These are phyloP conservation scores for Thalassiosira profunda DNA, from an alignment of 108 stramenopile genomes.

Conservation along the genomic window DNA sequence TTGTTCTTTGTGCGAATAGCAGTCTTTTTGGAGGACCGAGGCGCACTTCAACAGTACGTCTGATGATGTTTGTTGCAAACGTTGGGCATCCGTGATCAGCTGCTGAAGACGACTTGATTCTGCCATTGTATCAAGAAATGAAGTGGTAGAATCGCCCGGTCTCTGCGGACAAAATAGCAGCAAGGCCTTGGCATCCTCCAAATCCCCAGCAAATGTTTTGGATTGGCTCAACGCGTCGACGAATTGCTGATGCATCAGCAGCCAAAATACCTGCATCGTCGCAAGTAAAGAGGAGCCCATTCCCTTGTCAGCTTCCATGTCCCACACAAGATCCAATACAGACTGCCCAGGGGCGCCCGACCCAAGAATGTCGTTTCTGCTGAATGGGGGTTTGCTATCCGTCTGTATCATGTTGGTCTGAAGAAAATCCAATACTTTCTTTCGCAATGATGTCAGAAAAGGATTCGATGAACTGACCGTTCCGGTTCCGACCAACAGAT, in stretches of 20 bases:
- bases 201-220: background rate
- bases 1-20: slow-evolving; percentile 35
- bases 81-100: slow-evolving; percentile 56
- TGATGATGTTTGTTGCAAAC: slow-evolving; percentile 26
- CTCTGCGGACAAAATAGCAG: slow-evolving; percentile 11
- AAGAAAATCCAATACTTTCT: slow-evolving; percentile 15
- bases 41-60: slow-evolving; percentile 32
- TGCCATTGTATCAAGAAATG: slow-evolving; percentile 25
- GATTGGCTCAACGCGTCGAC: slow-evolving; percentile 8
- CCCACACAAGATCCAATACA: slow-evolving; percentile 15
- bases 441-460: slow-evolving; percentile 12
- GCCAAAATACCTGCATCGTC: slow-evolving; percentile 24
- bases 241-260: slow-evolving; percentile 23
- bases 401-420: background rate
- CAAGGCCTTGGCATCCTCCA: slow-evolving; percentile 24
- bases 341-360: slow-evolving; percentile 12
- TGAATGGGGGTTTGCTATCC: slow-evolving; percentile 5
- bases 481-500: slow-evolving; percentile 17
- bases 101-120: slow-evolving; percentile 17
- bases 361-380: slow-evolving; percentile 7
- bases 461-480: background rate
- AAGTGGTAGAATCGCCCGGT: background rate
- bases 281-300: slow-evolving; percentile 15
- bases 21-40: slow-evolving; percentile 44
- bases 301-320: slow-evolving; percentile 12